Percentiles rank a stretch among this genome's conserved stretches.
Evolutionary conservation across 2,329 filamentous ascomycete genomes (phyloP).

Genomic region (Fusarium hainanense): DNA sequence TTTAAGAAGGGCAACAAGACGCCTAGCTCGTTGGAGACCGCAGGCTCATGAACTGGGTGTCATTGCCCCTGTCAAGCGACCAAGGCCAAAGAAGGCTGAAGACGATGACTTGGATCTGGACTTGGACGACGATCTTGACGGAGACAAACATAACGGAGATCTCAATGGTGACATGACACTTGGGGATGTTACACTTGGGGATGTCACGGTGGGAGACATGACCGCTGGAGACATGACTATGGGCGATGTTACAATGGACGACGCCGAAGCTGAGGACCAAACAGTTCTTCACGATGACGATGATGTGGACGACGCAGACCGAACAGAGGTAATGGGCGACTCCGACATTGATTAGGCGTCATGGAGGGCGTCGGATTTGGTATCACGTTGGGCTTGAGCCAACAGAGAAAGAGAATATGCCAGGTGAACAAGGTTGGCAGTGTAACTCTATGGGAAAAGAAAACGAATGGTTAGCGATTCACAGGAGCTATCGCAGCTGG

Average conservation of each 20-base stretch:
- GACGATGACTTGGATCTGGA: slow-evolving; percentile 44
- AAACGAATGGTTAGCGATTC: slow-evolving; percentile 32
- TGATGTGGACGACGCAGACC: slow-evolving; percentile 58
- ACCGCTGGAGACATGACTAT: slow-evolving; percentile 43
- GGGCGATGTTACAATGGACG: slow-evolving; percentile 61
- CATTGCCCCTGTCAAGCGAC: slow-evolving; percentile 59
- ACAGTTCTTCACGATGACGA: slow-evolving; percentile 55
- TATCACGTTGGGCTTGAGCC: not conserved
- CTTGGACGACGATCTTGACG: slow-evolving; percentile 44
- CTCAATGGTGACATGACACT: slow-evolving; percentile 52
- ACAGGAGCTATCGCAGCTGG: slow-evolving; percentile 16
- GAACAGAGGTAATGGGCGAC: slow-evolving; percentile 53
- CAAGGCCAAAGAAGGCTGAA: slow-evolving; percentile 45
- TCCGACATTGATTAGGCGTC: slow-evolving; percentile 49
- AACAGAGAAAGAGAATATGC: not conserved
- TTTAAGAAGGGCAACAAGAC: slow-evolving; percentile 70
- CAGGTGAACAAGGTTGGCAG: not conserved
- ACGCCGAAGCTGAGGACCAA: slow-evolving; percentile 64
- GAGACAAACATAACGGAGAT: slow-evolving; percentile 18
- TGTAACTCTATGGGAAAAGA: slow-evolving; percentile 25
- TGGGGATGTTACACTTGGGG: slow-evolving; percentile 62
- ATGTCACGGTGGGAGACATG: slow-evolving; percentile 49
- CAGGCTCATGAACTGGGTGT: slow-evolving; percentile 59
- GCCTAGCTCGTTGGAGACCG: slow-evolving; percentile 76
- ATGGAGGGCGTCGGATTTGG: not conserved